A percentile compares a stretch with the other conserved stretches of the same genome.
Conservation (phyloP, 345 rosid genomes). For the Rhodamnia argentea region DNA sequence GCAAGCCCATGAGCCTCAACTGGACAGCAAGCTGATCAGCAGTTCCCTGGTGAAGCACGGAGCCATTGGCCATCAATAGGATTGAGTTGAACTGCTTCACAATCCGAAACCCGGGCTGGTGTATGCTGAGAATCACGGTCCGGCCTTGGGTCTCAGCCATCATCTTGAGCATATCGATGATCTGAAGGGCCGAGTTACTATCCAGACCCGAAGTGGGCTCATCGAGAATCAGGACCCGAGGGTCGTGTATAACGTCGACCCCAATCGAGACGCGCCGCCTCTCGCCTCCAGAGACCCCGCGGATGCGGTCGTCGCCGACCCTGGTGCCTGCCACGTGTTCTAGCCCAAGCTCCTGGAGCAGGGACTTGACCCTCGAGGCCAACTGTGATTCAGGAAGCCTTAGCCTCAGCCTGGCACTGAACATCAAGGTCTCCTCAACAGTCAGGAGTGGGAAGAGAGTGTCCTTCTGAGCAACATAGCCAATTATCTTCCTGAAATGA, state of each 20-base stretch:
- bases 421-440: conserved; percentile 87
- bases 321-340: conserved; percentile 54
- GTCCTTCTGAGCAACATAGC: conserved; percentile 85
- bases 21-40: conserved; percentile 52
- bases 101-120: conserved; percentile 91
- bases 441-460: conserved; percentile 87
- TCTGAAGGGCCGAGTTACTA: conserved; percentile 75
- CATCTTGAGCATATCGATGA: conserved; percentile 71
- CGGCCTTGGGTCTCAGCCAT: conserved; percentile 86
- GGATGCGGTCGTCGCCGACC: conserved; percentile 71
- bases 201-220: conserved; percentile 99
- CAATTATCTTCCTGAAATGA: conserved; percentile 64
- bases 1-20: conserved; percentile 40
- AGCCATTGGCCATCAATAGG: conserved; percentile 70
- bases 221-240: conserved; percentile 81
- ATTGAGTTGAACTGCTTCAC: conserved; percentile 73
- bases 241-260: conserved; percentile 85
- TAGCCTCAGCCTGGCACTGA: conserved; percentile 75
- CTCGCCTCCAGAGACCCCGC: conserved; percentile 97
- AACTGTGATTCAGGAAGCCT: conserved; percentile 44
- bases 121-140: conserved; percentile 68
- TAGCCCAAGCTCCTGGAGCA: conserved; percentile 79
- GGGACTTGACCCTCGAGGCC: conserved; percentile 44
- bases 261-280: conserved; percentile 94
- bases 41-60: conserved; percentile 69